These are phyloP conservation scores for Rhizopogon vesiculosus DNA, from an alignment of 768 basidiomycete genomes.

Conservation along the genomic window DNA sequence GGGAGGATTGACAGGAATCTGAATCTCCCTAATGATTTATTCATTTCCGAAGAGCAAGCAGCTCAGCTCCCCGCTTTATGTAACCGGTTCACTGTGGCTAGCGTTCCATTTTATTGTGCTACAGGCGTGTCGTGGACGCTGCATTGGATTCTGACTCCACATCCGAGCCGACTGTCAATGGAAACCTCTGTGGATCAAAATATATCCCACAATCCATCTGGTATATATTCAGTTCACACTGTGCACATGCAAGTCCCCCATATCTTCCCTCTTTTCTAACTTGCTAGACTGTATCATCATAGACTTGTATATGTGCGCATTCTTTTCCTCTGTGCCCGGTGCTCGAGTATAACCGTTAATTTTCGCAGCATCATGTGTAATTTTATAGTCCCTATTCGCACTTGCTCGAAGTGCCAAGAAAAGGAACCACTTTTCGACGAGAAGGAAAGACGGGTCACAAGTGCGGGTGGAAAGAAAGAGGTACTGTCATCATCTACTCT, in stretches of 20 bases:
- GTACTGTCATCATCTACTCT: slow-evolving; percentile 4
- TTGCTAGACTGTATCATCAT: background rate
- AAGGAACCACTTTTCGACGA: slow-evolving; percentile 23
- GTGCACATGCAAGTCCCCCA: background rate
- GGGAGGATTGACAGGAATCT: too few species aligned
- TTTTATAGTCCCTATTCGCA: slow-evolving; percentile 24
- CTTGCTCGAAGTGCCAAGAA: slow-evolving; percentile 23
- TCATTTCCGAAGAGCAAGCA: too few species aligned
- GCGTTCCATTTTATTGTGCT: too few species aligned
- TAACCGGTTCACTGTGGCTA: background rate
- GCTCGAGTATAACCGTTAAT: background rate
- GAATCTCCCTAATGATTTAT: too few species aligned
- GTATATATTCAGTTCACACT: background rate
- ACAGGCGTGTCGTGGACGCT: too few species aligned
- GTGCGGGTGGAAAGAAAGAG: slow-evolving; percentile 15
- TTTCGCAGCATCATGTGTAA: slow-evolving; percentile 21
- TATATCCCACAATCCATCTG: background rate
- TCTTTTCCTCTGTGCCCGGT: background rate
- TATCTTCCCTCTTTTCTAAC: background rate
- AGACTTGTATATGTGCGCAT: background rate
- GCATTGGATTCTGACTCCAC: background rate
- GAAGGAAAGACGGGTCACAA: slow-evolving; percentile 8
- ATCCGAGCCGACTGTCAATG: background rate
- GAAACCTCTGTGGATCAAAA: background rate
- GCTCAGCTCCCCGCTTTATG: background rate